Base-by-base conservation (phyloP, 306 rosid genomes). In the Ziziphus jujuba region DNA sequence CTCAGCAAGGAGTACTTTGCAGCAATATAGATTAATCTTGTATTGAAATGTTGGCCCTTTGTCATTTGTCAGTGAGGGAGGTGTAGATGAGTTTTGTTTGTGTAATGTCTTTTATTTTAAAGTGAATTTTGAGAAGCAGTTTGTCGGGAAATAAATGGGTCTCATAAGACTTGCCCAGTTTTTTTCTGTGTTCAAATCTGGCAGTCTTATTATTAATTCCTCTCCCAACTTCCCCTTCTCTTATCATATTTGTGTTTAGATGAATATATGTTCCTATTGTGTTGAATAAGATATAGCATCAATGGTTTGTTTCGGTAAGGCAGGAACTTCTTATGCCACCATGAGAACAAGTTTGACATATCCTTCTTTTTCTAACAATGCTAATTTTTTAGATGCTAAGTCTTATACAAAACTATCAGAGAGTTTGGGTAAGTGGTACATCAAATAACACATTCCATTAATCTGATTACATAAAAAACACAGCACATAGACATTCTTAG, bases 1-100 rank as follows among this genome's bases (percentile, higher is more conserved):
- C 84, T 80, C 70, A 92, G 98, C 92, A 89, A 92, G 71, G 98
- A 92, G 62, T 92, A 92, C 84, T 92, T 92, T 56, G 68, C 96
- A 2, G 96, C 98, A 57, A 81, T 92, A 69, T 89, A 87, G 70
- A 25, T 19, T 40, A 68, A 52, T 20, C 2, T 31, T 70, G 15
- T 33, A 53, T 63, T 69, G 34, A 73, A 69, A 56, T 50, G 61
- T 52, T 20, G 7, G 40, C 64, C 72, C 57, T 68, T 7, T 54
- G 33, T 86, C 76, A 61, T 65, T n/a, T 76, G 66, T 76, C 61
- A 47, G 36, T 80, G 72, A 58, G 76, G 52, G 76, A 58, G 66
- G 52, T 79, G 73, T 74, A 72, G 58, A 60, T 63, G 72, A 66
- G 62, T 78, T 72, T 76, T 74, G 69, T 77, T 69, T 16, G 47